Evolutionary conservation across 1,284 basidiomycete genomes (phyloP).

Genomic region (Cutaneotrichosporon cavernicola): DNA sequence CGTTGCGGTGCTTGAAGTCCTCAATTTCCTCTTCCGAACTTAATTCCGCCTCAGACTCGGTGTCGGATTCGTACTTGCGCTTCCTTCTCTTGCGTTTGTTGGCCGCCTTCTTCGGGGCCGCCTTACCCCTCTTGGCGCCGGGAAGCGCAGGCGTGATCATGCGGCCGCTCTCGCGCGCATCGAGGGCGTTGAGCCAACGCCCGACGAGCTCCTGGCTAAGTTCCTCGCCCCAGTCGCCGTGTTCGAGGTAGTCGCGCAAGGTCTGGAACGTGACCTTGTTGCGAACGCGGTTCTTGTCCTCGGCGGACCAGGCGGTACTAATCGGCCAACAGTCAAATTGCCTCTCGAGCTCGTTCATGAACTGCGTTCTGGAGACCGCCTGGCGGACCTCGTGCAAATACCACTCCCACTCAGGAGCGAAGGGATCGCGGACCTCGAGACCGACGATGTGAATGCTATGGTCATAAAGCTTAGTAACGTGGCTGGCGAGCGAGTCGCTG

Average conservation of each 20-base stretch:
- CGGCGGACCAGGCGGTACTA: not conserved
- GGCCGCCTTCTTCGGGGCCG: not conserved
- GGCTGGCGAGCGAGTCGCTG: not conserved
- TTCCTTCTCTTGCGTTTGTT: not conserved
- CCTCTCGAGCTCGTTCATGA: not conserved
- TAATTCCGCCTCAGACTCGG: not conserved
- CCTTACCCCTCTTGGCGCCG: not conserved
- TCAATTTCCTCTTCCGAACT: not conserved
- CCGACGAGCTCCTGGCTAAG: conserved; percentile 11
- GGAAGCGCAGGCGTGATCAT: not conserved
- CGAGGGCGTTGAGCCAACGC: conserved; percentile 15
- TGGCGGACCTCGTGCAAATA: not conserved
- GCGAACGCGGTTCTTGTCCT: not conserved
- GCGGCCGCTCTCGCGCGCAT: not conserved
- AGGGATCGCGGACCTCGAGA: conserved; percentile 15
- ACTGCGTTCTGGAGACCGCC: not conserved
- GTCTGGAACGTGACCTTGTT: not conserved
- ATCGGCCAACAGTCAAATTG: not conserved
- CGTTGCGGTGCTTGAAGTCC: too few species aligned
- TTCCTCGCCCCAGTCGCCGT: conserved; percentile 15
- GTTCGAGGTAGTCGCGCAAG: conserved; percentile 13
- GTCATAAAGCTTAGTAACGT: not conserved
- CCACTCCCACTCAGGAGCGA: not conserved
- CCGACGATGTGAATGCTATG: conserved; percentile 13
- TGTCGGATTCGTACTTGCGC: not conserved